A percentile compares a stretch with the other conserved stretches of the same genome.
Conservation (phyloP, 805 yeast genomes). For the Tetrapisispora namnaoensis region DNA sequence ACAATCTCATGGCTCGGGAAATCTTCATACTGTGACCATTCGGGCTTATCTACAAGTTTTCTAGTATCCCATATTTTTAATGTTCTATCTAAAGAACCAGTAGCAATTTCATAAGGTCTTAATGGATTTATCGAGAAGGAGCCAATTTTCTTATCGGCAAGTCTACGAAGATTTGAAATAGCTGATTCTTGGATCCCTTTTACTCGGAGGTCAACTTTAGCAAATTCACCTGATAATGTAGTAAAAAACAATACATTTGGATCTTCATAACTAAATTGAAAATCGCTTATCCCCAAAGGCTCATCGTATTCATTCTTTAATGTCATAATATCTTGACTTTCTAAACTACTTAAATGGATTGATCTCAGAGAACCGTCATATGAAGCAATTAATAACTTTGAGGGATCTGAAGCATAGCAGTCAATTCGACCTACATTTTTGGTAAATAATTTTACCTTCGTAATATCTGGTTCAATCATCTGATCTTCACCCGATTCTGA, state of each 20-base stretch:
- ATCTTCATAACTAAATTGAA: constrained; percentile 41
- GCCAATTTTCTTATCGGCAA: constrained; percentile 89
- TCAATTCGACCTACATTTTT: constrained; percentile 58
- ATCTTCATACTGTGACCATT: constrained; percentile 51
- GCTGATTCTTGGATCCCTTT: constrained; percentile 17
- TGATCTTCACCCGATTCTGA: constrained; percentile 30
- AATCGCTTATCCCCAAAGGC: constrained; percentile 65
- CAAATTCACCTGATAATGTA: constrained; percentile 72
- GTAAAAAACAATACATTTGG: constrained; percentile 57
- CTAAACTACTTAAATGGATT: constrained; percentile 53
- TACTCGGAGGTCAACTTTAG: constrained; percentile 59
- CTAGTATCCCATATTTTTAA: constrained; percentile 84
- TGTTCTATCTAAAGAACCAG: constrained; percentile 83
- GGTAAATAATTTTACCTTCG: constrained; percentile 66
- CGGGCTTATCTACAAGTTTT: constrained; percentile 32
- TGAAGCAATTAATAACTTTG: constrained; percentile 57
- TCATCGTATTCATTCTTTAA: constrained; percentile 44
- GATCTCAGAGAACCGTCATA: constrained; percentile 83
- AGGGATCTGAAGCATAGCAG: constrained; percentile 40
- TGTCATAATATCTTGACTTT: constrained; percentile 53
- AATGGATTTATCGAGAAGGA: constrained; percentile 75
- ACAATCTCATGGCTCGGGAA: constrained; percentile 28
- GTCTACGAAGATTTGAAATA: constrained; percentile 36
- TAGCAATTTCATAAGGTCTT: constrained; percentile 55
- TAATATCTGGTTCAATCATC: constrained; percentile 39